phyloP scores from a whole-genome alignment of 2,329 filamentous ascomycete genomes.

The Colletotrichum sp. region DNA sequence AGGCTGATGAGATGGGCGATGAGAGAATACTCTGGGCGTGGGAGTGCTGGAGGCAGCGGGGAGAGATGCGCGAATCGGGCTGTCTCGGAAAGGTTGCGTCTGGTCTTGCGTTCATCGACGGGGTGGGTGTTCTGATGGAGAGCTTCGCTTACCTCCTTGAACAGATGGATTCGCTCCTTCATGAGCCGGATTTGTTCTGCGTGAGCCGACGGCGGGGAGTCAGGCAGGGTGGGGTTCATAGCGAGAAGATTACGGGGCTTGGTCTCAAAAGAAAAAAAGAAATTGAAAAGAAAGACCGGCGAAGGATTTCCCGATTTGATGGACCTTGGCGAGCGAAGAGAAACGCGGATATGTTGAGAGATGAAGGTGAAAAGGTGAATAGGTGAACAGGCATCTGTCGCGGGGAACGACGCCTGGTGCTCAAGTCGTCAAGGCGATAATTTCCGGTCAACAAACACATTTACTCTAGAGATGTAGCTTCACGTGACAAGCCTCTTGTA shows the following conservation, averaged over 20 bases:
- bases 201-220: neutral
- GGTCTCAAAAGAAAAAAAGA: no score
- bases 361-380: neutral
- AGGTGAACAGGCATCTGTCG: neutral
- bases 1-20: neutral
- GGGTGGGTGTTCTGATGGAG: neutral
- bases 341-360: no score
- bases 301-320: no score
- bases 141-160: neutral
- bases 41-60: neutral
- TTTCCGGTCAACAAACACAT: no score
- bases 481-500: neutral
- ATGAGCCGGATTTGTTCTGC: neutral
- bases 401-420: neutral
- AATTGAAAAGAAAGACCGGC: no score
- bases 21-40: neutral
- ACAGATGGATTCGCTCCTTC: neutral
- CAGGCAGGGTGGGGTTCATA: neutral
- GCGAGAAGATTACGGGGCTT: neutral
- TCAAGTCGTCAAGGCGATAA: neutral
- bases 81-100: neutral
- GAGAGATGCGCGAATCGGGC: neutral
- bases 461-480: no score
- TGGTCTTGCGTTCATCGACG: neutral
- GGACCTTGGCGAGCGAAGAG: no score